Percentiles rank a stretch among this genome's conserved stretches.
Evolutionary conservation across 106 monocot species (phyloP).

Genomic region (Alisma plantagoaquatica): DNA sequence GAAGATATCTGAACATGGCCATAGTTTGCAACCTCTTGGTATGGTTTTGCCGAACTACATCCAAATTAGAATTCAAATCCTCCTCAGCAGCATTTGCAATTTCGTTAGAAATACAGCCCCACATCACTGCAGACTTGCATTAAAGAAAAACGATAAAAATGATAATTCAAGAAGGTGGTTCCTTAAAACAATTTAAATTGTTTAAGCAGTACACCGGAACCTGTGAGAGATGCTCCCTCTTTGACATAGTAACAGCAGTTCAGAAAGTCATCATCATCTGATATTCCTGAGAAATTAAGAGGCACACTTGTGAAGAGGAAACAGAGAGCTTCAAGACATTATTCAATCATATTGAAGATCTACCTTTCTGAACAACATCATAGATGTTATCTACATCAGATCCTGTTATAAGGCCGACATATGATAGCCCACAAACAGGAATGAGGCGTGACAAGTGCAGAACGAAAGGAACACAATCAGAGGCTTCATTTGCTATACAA

Average conservation of each 20-base stretch:
- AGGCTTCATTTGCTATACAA: constrained; percentile 17
- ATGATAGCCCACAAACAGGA: constrained; percentile 64
- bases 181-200: background rate
- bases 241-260: constrained; percentile 41
- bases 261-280: constrained; percentile 42
- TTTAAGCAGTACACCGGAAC: constrained; percentile 19
- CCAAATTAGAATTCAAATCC: constrained; percentile 24
- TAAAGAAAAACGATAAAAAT: constrained; percentile 4
- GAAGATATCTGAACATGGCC: constrained; percentile 40
- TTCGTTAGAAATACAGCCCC: constrained; percentile 54
- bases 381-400: constrained; percentile 25
- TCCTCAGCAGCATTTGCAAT: constrained; percentile 54
- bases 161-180: background rate
- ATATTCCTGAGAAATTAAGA: too few species aligned
- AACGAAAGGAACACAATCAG: constrained; percentile 26
- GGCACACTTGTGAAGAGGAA: too few species aligned
- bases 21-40: constrained; percentile 53
- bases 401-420: constrained; percentile 67
- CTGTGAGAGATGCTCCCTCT: constrained; percentile 76
- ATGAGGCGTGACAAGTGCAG: constrained; percentile 43
- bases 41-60: constrained; percentile 25
- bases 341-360: too few species aligned
- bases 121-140: constrained; percentile 37
- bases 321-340: too few species aligned
- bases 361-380: constrained; percentile 31